A percentile compares a stretch with the other conserved stretches of the same genome.
phyloP scores from a whole-genome alignment of 2,329 filamentous ascomycete genomes.

The Fusarium humuli region DNA sequence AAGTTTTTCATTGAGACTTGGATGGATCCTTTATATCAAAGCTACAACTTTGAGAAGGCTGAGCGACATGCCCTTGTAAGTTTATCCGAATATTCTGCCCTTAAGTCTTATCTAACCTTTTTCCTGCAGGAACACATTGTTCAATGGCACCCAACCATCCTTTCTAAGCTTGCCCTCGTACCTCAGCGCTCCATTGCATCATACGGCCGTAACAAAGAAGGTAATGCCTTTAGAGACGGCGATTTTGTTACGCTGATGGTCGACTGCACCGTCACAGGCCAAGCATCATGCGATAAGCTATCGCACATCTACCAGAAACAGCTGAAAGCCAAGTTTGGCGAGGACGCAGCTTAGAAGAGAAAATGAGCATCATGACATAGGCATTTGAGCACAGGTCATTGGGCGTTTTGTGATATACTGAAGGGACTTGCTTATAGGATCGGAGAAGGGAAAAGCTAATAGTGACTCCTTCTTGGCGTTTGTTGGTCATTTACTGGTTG shows the following conservation, averaged over 20 bases:
- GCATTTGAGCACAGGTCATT: slow-evolving; percentile 26
- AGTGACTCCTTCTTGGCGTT: slow-evolving; percentile 29
- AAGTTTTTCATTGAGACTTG: slow-evolving; percentile 94
- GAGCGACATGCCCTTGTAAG: slow-evolving; percentile 90
- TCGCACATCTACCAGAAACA: slow-evolving; percentile 65
- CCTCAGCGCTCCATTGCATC: slow-evolving; percentile 87
- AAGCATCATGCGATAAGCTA: slow-evolving; percentile 77
- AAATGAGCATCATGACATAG: slow-evolving; percentile 28
- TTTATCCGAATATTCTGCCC: slow-evolving; percentile 2
- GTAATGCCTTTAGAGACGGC: slow-evolving; percentile 80
- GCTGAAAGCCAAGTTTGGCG: slow-evolving; percentile 58
- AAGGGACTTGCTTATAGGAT: slow-evolving; percentile 8
- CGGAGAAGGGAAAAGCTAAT: slow-evolving; percentile 20
- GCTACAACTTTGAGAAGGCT: slow-evolving; percentile 96
- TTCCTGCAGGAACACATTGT: slow-evolving; percentile 79
- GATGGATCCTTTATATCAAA: slow-evolving; percentile 94
- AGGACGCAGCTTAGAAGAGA: slow-evolving; percentile 3
- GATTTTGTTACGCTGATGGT: slow-evolving; percentile 86
- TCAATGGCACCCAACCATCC: slow-evolving; percentile 96
- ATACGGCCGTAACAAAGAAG: slow-evolving; percentile 70
- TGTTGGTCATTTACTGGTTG: slow-evolving; percentile 16
- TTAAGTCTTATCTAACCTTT: slow-evolving; percentile 26
- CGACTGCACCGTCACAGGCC: slow-evolving; percentile 71
- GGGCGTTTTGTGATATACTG: slow-evolving; percentile 35
- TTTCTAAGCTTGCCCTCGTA: slow-evolving; percentile 89